Base-by-base conservation (phyloP, 805 yeast genomes). In the Vanderwaltozyma yarrowii region DNA sequence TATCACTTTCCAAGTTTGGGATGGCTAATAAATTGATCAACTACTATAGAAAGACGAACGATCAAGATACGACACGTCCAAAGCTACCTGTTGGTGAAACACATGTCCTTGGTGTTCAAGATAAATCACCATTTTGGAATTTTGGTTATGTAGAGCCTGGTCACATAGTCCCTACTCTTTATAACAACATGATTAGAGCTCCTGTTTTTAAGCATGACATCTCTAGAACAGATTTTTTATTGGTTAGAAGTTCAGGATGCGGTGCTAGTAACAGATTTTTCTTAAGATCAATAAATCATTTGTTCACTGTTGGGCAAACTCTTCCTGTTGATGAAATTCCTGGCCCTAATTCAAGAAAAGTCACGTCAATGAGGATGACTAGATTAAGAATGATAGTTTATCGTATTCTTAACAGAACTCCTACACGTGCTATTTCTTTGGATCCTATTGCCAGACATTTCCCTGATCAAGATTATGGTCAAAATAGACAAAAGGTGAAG, bases 401-500 rank as follows among this genome's bases (percentile, higher is more conserved):
- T 52, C 73, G 97, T 37, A 83, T 87, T 0, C 66, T 92, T 60
- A 85, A 87, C 58, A 75, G 78, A 43, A 78, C 73, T 33, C 81
- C 81, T 3, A 73, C 76, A 27, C 77, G 81, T 29, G 69, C 97
- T 27, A 68, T 92, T 30, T 70, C 84, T 7, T 94, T 92, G 10
- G 79, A 79, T 46, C 97, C 92, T 46, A 84, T 92, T 17, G 78
- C 95, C 0, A 73, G 74, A 36, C 96, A 89, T 65, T 92, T 92
- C 56, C 97, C 98, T 0, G 97, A 87, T 49, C 96, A 88, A 60
- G 88, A 83, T 53, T 97, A 92, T 54, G 88, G 89, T 85, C 98
- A 92, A 58, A 89, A 86, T 56, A 73, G 98, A 50, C 97, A 89
- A 62, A 71, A 96, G 44, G 70, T 92, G 40, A 92, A 92, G 60